These are phyloP conservation scores for Bombardia bombarda DNA, from an alignment of 495 filamentous ascomycete species.

Conservation along the genomic window DNA sequence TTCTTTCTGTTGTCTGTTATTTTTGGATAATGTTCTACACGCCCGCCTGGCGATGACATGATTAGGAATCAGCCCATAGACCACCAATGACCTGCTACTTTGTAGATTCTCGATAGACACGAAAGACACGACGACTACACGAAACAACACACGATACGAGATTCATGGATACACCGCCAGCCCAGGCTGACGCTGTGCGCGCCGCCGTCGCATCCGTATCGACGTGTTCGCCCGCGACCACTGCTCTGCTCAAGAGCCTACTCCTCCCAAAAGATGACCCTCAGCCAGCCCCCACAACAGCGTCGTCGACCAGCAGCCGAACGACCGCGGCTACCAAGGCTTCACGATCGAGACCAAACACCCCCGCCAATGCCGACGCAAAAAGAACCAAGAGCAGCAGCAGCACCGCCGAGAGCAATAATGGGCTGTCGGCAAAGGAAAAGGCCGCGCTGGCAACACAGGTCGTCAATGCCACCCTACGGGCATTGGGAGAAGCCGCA, in stretches of 20 bases:
- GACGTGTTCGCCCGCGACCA: slow-evolving; percentile 44
- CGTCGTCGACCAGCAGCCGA: too few relatives aligned
- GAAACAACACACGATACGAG: too few relatives aligned
- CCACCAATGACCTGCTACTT: too few relatives aligned
- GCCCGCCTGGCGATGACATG: slow-evolving; percentile 7
- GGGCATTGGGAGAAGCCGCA: slow-evolving; percentile 62
- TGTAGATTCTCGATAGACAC: too few relatives aligned
- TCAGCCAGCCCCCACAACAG: background rate
- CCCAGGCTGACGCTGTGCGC: slow-evolving; percentile 43
- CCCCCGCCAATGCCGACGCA: slow-evolving; percentile 3
- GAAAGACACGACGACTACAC: too few relatives aligned
- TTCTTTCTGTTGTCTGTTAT: slow-evolving; percentile 1
- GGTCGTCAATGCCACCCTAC: slow-evolving; percentile 69
- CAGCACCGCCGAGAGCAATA: slow-evolving; percentile 14
- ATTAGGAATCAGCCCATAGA: slow-evolving; percentile 21
- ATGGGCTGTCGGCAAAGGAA: slow-evolving; percentile 48
- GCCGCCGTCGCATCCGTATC: slow-evolving; percentile 40
- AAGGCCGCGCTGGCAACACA: slow-evolving; percentile 69
- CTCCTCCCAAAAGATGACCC: slow-evolving; percentile 32
- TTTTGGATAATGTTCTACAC: slow-evolving; percentile 19
- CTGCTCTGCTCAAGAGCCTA: slow-evolving; percentile 41
- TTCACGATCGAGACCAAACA: slow-evolving; percentile 19
- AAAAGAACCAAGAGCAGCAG: slow-evolving; percentile 14
- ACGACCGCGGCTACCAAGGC: slow-evolving; percentile 23
- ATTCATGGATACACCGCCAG: slow-evolving; percentile 39